phyloP scores from a whole-genome alignment of 1,284 basidiomycete genomes.

The Cutaneotrichosporon cavernicola region DNA sequence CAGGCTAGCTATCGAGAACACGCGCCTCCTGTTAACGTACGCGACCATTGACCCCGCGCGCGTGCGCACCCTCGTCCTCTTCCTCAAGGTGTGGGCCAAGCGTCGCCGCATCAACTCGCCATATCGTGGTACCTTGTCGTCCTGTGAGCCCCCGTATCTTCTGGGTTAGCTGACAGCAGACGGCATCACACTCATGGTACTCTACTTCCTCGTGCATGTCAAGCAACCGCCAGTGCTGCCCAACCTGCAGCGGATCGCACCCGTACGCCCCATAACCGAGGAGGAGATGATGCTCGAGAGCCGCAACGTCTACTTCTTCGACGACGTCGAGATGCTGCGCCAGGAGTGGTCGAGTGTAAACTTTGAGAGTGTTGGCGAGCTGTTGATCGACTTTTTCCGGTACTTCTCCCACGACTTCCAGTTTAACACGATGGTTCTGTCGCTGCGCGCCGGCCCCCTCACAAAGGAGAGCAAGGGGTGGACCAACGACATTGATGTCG shows the following conservation, averaged over 20 bases:
- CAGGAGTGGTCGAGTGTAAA: constrained; percentile 93
- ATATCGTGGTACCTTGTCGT: constrained; percentile 92
- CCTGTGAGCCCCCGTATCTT: constrained; percentile 56
- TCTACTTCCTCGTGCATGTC: constrained; percentile 95
- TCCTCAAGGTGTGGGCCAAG: constrained; percentile 99
- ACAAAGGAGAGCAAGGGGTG: constrained; percentile 91
- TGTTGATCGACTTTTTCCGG: constrained; percentile 98
- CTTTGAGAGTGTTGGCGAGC: constrained; percentile 85
- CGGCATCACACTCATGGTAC: constrained; percentile 94
- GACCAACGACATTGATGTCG: constrained; percentile 70
- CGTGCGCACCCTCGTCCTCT: constrained; percentile 89
- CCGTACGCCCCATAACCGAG: constrained; percentile 75
- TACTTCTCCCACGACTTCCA: constrained; percentile 92
- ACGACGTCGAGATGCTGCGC: constrained; percentile 84
- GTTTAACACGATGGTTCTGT: constrained; percentile 88
- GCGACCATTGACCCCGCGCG: constrained; percentile 94
- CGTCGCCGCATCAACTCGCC: constrained; percentile 97
- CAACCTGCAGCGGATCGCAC: constrained; percentile 84
- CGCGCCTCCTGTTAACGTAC: constrained; percentile 91
- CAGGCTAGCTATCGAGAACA: constrained; percentile 93
- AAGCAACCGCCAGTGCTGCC: constrained; percentile 92
- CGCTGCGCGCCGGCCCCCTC: constrained; percentile 81
- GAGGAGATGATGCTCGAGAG: constrained; percentile 85
- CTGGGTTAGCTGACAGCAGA: constrained; percentile 50
- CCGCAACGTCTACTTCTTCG: constrained; percentile 92